Evolutionary conservation across 1,284 basidiomycete genomes (phyloP).

Genomic region (Anthracocystis walkeri): DNA sequence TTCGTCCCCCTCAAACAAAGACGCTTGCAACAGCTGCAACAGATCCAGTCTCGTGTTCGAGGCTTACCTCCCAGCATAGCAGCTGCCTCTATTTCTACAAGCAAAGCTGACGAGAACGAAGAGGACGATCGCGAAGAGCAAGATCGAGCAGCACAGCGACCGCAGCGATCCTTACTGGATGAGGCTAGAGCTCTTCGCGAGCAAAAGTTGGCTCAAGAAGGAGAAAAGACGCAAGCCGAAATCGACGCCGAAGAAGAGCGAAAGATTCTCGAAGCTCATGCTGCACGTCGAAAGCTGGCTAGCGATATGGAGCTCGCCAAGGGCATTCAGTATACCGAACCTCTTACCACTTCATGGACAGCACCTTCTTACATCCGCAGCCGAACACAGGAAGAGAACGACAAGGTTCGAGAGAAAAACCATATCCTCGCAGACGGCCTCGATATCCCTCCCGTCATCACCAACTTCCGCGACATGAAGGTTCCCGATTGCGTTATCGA

Average conservation of each 20-base stretch:
- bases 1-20: conserved; percentile 91
- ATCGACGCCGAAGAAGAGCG: conserved; percentile 88
- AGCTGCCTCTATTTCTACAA: background rate
- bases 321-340: conserved; percentile 89
- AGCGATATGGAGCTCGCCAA: conserved; percentile 92
- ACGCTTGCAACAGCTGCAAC: conserved; percentile 82
- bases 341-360: conserved; percentile 88
- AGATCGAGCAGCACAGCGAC: conserved; percentile 74
- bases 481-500: conserved; percentile 85
- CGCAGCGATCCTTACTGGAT: conserved; percentile 71
- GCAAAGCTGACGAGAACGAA: conserved; percentile 8
- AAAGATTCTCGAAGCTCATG: conserved; percentile 89
- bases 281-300: conserved; percentile 87
- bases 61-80: background rate
- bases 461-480: conserved; percentile 97
- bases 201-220: conserved; percentile 79
- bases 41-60: conserved; percentile 30
- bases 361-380: conserved; percentile 86
- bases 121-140: conserved; percentile 71
- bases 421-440: conserved; percentile 93
- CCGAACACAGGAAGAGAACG: conserved; percentile 78
- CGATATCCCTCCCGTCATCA: conserved; percentile 91
- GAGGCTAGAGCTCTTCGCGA: conserved; percentile 75
- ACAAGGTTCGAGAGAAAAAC: conserved; percentile 83
- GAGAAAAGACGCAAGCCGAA: conserved; percentile 77